phyloP scores from a whole-genome alignment of 345 rosid genomes.

The Bruguiera sexangula region DNA sequence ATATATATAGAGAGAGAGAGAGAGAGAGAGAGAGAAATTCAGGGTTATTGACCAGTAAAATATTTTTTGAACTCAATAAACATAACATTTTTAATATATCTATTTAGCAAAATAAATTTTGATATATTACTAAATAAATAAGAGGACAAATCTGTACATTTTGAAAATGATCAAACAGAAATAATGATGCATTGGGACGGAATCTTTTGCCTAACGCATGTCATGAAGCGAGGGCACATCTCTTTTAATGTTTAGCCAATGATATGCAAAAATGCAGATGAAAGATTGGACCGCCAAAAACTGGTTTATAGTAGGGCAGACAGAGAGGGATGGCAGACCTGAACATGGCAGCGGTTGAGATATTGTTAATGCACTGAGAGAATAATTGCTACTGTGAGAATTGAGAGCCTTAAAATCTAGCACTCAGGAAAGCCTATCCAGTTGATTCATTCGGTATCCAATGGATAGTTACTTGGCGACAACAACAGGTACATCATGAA shows the following conservation, averaged over 20 bases:
- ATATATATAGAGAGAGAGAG: too few species aligned
- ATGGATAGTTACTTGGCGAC: slow-evolving; percentile 11
- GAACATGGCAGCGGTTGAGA: slow-evolving; percentile 9
- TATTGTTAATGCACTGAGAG: slow-evolving; percentile 3
- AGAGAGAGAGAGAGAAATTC: too few species aligned
- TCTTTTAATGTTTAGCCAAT: slow-evolving; percentile 18
- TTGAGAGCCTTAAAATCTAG: not conserved
- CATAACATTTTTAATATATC: too few species aligned
- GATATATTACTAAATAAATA: too few species aligned
- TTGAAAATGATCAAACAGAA: not conserved
- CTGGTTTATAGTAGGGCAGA: slow-evolving; percentile 30
- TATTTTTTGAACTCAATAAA: too few species aligned
- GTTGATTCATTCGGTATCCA: slow-evolving; percentile 5
- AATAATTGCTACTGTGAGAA: slow-evolving; percentile 19
- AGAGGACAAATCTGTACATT: too few species aligned
- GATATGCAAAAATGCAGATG: slow-evolving; percentile 5
- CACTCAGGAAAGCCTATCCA: slow-evolving; percentile 4
- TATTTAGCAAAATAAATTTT: too few species aligned
- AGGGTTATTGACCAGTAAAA: too few species aligned
- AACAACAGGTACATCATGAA: too few species aligned
- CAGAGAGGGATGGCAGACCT: slow-evolving; percentile 32
- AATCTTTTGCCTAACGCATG: slow-evolving; percentile 26
- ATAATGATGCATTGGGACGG: slow-evolving; percentile 23
- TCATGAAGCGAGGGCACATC: slow-evolving; percentile 7
- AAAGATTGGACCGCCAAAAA: slow-evolving; percentile 30